Evolutionary conservation across 2,329 filamentous ascomycete species (phyloP).

Genomic region (Clonostachys chloroleuca): DNA sequence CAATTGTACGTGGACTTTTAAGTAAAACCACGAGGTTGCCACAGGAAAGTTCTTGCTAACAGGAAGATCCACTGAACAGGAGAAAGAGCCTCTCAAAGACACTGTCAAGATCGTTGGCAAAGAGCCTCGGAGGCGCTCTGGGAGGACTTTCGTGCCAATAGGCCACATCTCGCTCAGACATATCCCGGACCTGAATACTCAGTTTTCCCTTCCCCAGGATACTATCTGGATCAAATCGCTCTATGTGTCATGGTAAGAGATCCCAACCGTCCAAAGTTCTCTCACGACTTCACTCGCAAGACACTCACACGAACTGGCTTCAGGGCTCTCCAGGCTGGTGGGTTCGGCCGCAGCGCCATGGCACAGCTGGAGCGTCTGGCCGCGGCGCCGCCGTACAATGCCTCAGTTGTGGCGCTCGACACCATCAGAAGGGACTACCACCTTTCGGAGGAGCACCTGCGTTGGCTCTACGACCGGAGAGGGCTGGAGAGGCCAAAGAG

Average conservation of each 20-base stretch:
- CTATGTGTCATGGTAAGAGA: slow-evolving; percentile 27
- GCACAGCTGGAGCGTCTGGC: slow-evolving; percentile 22
- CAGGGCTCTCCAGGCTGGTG: slow-evolving; percentile 24
- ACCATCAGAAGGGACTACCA: slow-evolving; percentile 21
- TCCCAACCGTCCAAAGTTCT: background rate
- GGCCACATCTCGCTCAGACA: slow-evolving; percentile 32
- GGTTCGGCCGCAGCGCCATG: slow-evolving; percentile 29
- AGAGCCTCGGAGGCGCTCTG: slow-evolving; percentile 18
- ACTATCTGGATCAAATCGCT: slow-evolving; percentile 32
- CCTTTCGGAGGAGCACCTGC: slow-evolving; percentile 11
- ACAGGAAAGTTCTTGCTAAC: background rate
- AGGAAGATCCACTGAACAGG: slow-evolving; percentile 9
- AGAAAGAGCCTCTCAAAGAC: slow-evolving; percentile 24
- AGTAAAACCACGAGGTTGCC: slow-evolving; percentile 1
- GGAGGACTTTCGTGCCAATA: slow-evolving; percentile 24
- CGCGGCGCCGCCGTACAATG: slow-evolving; percentile 19
- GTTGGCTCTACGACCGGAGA: slow-evolving; percentile 15
- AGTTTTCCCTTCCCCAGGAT: slow-evolving; percentile 19
- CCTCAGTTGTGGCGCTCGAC: slow-evolving; percentile 26
- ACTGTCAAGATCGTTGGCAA: slow-evolving; percentile 20
- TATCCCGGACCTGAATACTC: slow-evolving; percentile 18
- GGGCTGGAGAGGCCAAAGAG: slow-evolving; percentile 16
- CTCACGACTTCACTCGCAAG: background rate
- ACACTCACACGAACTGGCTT: background rate
- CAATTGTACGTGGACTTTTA: slow-evolving; percentile 14